Conservation (phyloP, 2,329 filamentous ascomycete genomes). For the Graphiopsis chlorocephala region DNA sequence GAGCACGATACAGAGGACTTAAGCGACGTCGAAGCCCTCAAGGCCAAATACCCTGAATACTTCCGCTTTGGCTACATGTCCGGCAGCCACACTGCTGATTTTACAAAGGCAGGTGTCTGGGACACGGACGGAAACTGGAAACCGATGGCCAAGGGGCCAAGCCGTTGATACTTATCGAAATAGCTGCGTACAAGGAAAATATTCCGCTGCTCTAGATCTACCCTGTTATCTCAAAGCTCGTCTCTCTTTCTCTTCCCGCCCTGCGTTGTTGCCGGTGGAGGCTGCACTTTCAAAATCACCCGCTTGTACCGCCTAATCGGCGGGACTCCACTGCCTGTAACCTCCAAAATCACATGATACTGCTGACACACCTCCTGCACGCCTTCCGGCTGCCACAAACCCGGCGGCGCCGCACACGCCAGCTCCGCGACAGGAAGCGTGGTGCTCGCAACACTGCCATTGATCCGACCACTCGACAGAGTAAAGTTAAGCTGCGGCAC, state of each 20-base stretch:
- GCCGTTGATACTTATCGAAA: constrained; percentile 18
- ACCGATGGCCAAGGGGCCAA: constrained; percentile 61
- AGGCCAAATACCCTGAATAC: constrained; percentile 58
- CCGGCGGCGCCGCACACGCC: constrained; percentile 38
- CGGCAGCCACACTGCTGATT: constrained; percentile 64
- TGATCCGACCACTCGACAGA: constrained; percentile 26
- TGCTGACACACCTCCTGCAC: constrained; percentile 42
- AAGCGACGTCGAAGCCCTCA: constrained; percentile 33
- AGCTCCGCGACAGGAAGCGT: constrained; percentile 36
- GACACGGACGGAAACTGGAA: constrained; percentile 62
- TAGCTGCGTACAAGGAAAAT: background rate
- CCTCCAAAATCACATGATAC: constrained; percentile 52
- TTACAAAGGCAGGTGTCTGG: constrained; percentile 74
- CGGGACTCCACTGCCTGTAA: constrained; percentile 44
- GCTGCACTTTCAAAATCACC: constrained; percentile 35
- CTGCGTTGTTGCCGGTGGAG: background rate
- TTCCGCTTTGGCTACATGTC: constrained; percentile 74
- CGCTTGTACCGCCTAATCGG: constrained; percentile 49
- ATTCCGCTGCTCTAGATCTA: background rate
- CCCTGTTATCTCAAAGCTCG: constrained; percentile 16
- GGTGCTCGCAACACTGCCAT: constrained; percentile 27
- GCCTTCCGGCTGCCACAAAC: constrained; percentile 30
- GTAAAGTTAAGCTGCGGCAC: constrained; percentile 40
- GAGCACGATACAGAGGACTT: background rate
- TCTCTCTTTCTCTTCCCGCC: constrained; percentile 14